Percentiles rank a stretch among this genome's conserved stretches.
Conservation (phyloP, 2,329 filamentous ascomycete species). For the Exophiala oligosperma region DNA sequence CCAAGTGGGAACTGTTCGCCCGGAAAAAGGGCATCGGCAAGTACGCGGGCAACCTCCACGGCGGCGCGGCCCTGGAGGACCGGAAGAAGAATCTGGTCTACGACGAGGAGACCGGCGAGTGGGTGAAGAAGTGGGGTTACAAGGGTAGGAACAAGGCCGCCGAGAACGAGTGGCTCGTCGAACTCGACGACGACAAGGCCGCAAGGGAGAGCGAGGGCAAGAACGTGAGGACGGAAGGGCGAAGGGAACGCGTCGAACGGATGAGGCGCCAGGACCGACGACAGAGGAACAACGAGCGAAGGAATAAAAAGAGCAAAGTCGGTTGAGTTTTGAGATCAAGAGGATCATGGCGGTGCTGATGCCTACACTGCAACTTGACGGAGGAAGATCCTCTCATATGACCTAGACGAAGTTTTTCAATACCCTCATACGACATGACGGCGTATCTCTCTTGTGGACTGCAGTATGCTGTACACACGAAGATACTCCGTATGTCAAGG, state of each 20-base stretch:
- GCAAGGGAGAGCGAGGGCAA: conserved; percentile 64
- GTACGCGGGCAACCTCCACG: conserved; percentile 60
- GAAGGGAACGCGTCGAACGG: conserved; percentile 68
- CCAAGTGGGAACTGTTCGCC: conserved; percentile 95
- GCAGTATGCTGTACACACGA: too few species aligned
- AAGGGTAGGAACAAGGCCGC: conserved; percentile 84
- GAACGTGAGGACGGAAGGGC: conserved; percentile 62
- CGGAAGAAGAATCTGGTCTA: conserved; percentile 70
- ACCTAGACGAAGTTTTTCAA: too few species aligned
- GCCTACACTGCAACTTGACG: not conserved
- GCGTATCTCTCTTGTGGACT: too few species aligned
- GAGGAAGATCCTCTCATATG: not conserved
- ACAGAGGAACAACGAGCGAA: conserved; percentile 62
- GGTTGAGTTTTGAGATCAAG: conserved; percentile 4
- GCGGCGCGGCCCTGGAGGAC: conserved; percentile 63
- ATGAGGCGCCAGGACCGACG: conserved; percentile 64
- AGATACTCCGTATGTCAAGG: too few species aligned
- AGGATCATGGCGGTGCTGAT: not conserved
- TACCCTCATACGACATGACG: too few species aligned
- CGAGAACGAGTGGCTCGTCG: conserved; percentile 84
- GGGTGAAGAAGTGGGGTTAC: conserved; percentile 94
- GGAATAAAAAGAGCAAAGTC: conserved; percentile 42
- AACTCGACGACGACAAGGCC: conserved; percentile 78
- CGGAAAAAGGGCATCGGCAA: conserved; percentile 91
- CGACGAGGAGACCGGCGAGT: conserved; percentile 81